Conservation (phyloP, 1,284 basidiomycete species). For the Pseudozyma flocculosa region DNA sequence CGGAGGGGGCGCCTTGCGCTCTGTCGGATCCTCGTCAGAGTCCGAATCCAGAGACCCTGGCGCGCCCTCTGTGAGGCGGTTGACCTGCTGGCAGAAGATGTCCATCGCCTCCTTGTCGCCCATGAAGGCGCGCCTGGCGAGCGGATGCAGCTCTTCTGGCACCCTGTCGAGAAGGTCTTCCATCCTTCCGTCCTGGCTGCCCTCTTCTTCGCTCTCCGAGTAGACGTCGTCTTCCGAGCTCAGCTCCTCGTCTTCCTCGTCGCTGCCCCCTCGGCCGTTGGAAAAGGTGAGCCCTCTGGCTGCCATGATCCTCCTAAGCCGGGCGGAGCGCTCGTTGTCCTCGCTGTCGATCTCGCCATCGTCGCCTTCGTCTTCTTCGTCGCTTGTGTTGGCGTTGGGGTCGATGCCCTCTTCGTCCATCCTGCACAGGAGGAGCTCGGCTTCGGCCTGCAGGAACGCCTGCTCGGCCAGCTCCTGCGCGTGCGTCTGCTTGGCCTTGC, state of each 20-base stretch:
- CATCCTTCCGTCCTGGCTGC: slow-evolving; percentile 6
- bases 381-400: slow-evolving; percentile 23
- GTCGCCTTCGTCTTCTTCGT: slow-evolving; percentile 33
- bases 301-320: not conserved
- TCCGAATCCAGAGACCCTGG: slow-evolving; percentile 9
- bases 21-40: slow-evolving; percentile 2
- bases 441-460: slow-evolving; percentile 28
- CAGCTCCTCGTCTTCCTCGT: slow-evolving; percentile 2
- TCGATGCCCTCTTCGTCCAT: slow-evolving; percentile 37
- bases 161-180: slow-evolving; percentile 6
- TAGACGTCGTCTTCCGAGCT: slow-evolving; percentile 6
- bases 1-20: not conserved
- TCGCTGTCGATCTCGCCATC: too few species aligned
- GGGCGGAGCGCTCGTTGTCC: not conserved
- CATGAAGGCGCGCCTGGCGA: slow-evolving; percentile 12
- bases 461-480: slow-evolving; percentile 36
- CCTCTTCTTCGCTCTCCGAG: slow-evolving; percentile 2
- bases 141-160: slow-evolving; percentile 9
- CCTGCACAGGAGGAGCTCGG: slow-evolving; percentile 27
- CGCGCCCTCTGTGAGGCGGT: slow-evolving; percentile 13
- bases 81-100: slow-evolving; percentile 12
- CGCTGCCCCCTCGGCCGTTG: not conserved
- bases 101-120: slow-evolving; percentile 6
- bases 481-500: slow-evolving; percentile 42
- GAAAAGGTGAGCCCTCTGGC: not conserved